These are phyloP conservation scores for Magnaporthiopsis poae DNA, from an alignment of 2,329 filamentous ascomycete species.

Conservation along the genomic window DNA sequence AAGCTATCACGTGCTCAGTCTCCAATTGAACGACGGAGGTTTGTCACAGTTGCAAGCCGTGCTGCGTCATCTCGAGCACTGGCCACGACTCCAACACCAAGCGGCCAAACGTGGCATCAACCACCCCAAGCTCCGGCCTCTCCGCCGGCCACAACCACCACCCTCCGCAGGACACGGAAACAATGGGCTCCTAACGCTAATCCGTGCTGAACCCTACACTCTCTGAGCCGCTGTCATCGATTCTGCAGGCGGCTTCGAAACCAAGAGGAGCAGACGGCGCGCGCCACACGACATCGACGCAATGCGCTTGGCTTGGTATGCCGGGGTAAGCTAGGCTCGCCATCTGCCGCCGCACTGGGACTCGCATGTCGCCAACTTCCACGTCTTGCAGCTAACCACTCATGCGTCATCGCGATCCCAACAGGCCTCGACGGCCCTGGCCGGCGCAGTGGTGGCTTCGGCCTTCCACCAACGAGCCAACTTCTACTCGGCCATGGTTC, in stretches of 20 bases:
- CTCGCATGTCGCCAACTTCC: slow-evolving; percentile 1
- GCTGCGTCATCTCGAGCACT: slow-evolving; percentile 6
- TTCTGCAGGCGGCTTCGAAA: neutral
- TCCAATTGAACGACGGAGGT: neutral
- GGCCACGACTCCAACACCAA: neutral
- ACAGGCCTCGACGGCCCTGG: slow-evolving; percentile 72
- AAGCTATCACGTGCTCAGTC: neutral
- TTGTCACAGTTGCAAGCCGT: too few relatives aligned
- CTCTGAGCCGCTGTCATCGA: neutral
- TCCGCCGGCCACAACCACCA: neutral
- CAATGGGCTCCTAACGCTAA: neutral
- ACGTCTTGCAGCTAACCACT: neutral
- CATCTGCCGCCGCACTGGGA: slow-evolving; percentile 2
- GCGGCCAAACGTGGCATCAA: slow-evolving; percentile 7
- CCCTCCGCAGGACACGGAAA: neutral
- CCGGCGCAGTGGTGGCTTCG: slow-evolving; percentile 72
- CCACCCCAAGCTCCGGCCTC: neutral
- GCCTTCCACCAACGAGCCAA: slow-evolving; percentile 92
- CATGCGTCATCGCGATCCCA: slow-evolving; percentile 10
- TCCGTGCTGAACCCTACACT: neutral
- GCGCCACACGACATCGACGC: slow-evolving; percentile 19
- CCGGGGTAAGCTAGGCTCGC: slow-evolving; percentile 45
- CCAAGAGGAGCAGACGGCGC: neutral
- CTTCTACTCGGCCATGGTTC: slow-evolving; percentile 96
- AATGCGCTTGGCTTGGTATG: slow-evolving; percentile 53